Base-by-base conservation (phyloP, 2,329 filamentous ascomycete genomes). In the Diaporthe citriasiana region DNA sequence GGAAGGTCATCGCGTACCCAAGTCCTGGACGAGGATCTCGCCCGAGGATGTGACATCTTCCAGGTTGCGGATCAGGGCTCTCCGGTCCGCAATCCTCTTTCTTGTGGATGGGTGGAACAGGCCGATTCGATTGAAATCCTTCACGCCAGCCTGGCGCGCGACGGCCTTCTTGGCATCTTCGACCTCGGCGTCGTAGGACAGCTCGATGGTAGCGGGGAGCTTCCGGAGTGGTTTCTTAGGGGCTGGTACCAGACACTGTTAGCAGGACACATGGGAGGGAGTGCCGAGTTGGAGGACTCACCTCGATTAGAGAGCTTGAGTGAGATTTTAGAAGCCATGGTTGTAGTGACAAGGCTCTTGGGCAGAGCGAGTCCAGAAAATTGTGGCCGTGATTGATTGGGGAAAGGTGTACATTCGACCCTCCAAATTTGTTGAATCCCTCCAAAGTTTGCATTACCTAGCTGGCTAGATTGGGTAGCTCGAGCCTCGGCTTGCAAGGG, bases 21-120 rank as follows among this genome's bases (percentile, higher is more conserved):
- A 88, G 82, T 99, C 96, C 86, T 99, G 98, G 77, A 98, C 94
- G 78, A 97, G 91, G 65, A 99, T 83, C 82, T 91, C 88, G 73
- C 86, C 85, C 17, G 84, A 81, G 45, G 84, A 82, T 68, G 85
- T 79, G 12, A 92, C 86, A 71, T 85, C 84, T 40, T 85, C 79
- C 78, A 88, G 86, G 73, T 88, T 83, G 42, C 81, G 81, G 47
- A 92, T 76, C 59, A 87, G 82, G 27, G 89, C 89, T 78, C 86
- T 88, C 77, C 90, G 88, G 82, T 93, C 87, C 83, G 91, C 92
- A 77, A 92, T 81, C 27, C 88, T 90, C 86, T 90, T 91, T 82
- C 88, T 90, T 75, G 88, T 89, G 51, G 85, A 82, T 0, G 91
- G 88, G 77, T 92, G 89, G 79, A 88, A 91, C 73, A 93, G 84